Conservation (phyloP, 495 filamentous ascomycete species). For the Aspergillus baeticus region DNA sequence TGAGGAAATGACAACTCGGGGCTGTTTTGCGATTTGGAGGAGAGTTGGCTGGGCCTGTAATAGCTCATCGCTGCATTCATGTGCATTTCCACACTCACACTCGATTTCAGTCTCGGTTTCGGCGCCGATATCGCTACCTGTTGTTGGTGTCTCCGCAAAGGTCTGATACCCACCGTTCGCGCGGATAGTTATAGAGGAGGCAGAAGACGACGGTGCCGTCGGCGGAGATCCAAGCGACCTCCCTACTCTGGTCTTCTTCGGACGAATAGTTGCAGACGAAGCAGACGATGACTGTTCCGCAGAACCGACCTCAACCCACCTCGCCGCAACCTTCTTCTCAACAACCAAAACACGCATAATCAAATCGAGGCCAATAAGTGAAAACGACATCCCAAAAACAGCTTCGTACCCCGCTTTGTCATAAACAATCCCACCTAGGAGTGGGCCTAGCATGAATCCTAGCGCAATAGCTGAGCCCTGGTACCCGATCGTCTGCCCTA, state of each 20-base stretch:
- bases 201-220: background rate
- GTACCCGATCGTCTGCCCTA: slow-evolving; percentile 55
- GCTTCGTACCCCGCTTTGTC: slow-evolving; percentile 56
- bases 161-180: background rate
- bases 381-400: slow-evolving; percentile 59
- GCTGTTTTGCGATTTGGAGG: slow-evolving; percentile 26
- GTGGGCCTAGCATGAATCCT: slow-evolving; percentile 45
- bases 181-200: background rate
- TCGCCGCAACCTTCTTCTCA: slow-evolving; percentile 54
- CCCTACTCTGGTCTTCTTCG: slow-evolving; percentile 51
- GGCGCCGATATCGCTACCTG: background rate
- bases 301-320: slow-evolving; percentile 9
- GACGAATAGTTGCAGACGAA: background rate
- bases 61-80: too few relatives aligned
- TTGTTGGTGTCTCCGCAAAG: background rate
- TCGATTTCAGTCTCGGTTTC: background rate
- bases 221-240: slow-evolving; percentile 10
- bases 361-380: slow-evolving; percentile 59
- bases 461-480: slow-evolving; percentile 32
- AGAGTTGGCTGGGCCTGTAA: slow-evolving; percentile 13
- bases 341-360: slow-evolving; percentile 61
- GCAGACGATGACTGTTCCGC: too few relatives aligned
- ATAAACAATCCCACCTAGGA: slow-evolving; percentile 63
- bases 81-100: too few relatives aligned
- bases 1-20: slow-evolving; percentile 32